Percentiles rank a stretch among this genome's conserved stretches.
Evolutionary conservation across 768 basidiomycete genomes (phyloP).

Genomic region (Porpolomopsis calyptriformis): DNA sequence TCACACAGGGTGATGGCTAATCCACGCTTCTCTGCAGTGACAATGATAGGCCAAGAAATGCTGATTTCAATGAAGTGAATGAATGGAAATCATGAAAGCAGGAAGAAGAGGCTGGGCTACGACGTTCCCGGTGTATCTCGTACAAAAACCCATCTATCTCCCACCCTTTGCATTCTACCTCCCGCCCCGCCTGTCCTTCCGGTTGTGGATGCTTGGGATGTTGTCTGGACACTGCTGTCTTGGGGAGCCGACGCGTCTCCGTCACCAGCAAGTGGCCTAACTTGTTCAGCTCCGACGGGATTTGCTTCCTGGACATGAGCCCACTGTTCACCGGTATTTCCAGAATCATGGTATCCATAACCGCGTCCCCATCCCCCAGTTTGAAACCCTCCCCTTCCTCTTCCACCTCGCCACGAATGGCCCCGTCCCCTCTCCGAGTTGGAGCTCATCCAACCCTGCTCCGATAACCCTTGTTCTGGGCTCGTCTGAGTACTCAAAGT

Average conservation of each 20-base stretch:
- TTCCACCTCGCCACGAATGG: conserved; percentile 24
- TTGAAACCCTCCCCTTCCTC: conserved; percentile 25
- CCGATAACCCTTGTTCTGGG: conserved; percentile 15
- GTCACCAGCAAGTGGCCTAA: conserved; percentile 12
- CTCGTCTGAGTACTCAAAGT: conserved; percentile 13
- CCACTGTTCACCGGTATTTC: conserved; percentile 30
- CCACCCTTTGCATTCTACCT: conserved; percentile 58
- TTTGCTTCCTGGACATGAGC: conserved; percentile 36
- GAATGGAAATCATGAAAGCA: conserved; percentile 28
- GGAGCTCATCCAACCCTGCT: conserved; percentile 11
- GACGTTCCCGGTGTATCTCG: conserved; percentile 24
- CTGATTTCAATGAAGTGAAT: conserved; percentile 32
- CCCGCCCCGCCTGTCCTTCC: conserved; percentile 21
- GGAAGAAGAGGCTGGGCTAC: conserved; percentile 14
- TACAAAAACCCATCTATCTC: conserved; percentile 66
- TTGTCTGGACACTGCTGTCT: not conserved
- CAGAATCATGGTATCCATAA: conserved; percentile 37
- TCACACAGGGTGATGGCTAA: no score
- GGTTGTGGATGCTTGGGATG: not conserved
- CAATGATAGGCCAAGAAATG: conserved; percentile 14
- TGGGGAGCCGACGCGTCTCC: conserved; percentile 9
- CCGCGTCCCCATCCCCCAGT: conserved; percentile 31
- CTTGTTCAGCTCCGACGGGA: conserved; percentile 50
- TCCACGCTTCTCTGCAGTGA: no score
- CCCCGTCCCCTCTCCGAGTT: conserved; percentile 5